Evolutionary conservation across 345 rosid genomes (phyloP).

Genomic region (Hibiscus syriacus): DNA sequence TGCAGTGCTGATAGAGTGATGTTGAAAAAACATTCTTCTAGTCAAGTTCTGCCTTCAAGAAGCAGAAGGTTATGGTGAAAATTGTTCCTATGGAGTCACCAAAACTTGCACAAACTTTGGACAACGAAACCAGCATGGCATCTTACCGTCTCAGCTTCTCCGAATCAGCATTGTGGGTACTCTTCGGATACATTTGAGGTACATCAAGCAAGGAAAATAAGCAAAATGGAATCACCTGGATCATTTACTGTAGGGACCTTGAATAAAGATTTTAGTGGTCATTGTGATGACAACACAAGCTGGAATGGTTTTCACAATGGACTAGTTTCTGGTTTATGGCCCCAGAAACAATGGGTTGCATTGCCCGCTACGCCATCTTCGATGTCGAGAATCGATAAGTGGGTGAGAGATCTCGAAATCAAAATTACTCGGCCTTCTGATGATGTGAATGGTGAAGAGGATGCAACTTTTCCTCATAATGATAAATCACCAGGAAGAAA

Average conservation of each 20-base stretch:
- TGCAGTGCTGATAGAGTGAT: slow-evolving; percentile 84
- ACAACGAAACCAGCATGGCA: slow-evolving; percentile 28
- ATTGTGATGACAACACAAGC: slow-evolving; percentile 16
- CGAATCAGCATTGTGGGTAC: slow-evolving; percentile 77
- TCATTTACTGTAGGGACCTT: slow-evolving; percentile 39
- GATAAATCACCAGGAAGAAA: slow-evolving; percentile 30
- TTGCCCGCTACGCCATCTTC: slow-evolving; percentile 60
- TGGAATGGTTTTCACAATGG: slow-evolving; percentile 33
- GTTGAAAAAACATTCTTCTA: slow-evolving; percentile 85
- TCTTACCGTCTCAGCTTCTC: slow-evolving; percentile 4
- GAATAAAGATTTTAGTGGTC: slow-evolving; percentile 11
- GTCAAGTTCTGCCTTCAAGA: slow-evolving; percentile 55
- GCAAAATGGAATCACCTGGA: slow-evolving; percentile 37
- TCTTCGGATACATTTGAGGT: slow-evolving; percentile 72
- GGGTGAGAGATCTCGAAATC: slow-evolving; percentile 63
- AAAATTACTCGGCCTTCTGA: slow-evolving; percentile 23
- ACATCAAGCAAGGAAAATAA: slow-evolving; percentile 20
- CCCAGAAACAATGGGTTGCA: slow-evolving; percentile 81
- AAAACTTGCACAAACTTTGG: slow-evolving; percentile 46
- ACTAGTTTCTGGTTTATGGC: slow-evolving; percentile 42
- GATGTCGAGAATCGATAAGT: slow-evolving; percentile 61
- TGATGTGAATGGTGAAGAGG: slow-evolving; percentile 22
- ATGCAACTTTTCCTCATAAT: slow-evolving; percentile 29
- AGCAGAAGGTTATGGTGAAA: too few species aligned
- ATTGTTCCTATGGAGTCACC: slow-evolving; percentile 82